phyloP scores from a whole-genome alignment of 1,284 basidiomycete species.

The Rhodotorula sp. region DNA sequence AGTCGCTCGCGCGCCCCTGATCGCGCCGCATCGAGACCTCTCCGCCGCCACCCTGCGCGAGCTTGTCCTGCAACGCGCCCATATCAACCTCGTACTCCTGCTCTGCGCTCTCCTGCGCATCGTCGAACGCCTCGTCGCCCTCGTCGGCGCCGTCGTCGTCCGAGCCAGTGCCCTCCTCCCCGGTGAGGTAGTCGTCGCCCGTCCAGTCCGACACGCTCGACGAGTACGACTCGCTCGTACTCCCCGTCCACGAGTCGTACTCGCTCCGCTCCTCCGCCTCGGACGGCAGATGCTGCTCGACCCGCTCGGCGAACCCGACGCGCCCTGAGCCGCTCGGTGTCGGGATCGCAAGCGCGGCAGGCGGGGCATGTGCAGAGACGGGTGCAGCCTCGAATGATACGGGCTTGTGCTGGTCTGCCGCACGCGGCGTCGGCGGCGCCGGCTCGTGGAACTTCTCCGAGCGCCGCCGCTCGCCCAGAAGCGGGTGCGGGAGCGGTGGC shows the following conservation, averaged over 20 bases:
- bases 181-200: slow-evolving; percentile 9
- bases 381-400: neutral
- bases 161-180: slow-evolving; percentile 1
- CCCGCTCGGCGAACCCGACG: slow-evolving; percentile 2
- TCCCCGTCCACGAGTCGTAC: slow-evolving; percentile 26
- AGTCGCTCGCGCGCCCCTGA: slow-evolving; percentile 20
- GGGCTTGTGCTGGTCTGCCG: neutral
- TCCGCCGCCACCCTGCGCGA: slow-evolving; percentile 30
- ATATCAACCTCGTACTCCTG: slow-evolving; percentile 42
- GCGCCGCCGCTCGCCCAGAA: neutral
- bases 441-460: neutral
- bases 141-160: slow-evolving; percentile 12
- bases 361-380: neutral
- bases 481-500: neutral
- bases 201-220: slow-evolving; percentile 13
- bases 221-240: slow-evolving; percentile 14
- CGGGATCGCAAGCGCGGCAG: neutral
- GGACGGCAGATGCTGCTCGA: neutral
- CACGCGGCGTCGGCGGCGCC: neutral
- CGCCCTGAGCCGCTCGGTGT: neutral
- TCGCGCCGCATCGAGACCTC: slow-evolving; percentile 31
- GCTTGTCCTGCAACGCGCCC: slow-evolving; percentile 25
- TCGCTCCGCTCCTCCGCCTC: slow-evolving; percentile 9
- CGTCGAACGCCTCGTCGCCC: slow-evolving; percentile 25
- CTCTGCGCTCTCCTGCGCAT: slow-evolving; percentile 6